phyloP scores from a whole-genome alignment of 1,139 yeast genomes.

The Candida sp. region DNA sequence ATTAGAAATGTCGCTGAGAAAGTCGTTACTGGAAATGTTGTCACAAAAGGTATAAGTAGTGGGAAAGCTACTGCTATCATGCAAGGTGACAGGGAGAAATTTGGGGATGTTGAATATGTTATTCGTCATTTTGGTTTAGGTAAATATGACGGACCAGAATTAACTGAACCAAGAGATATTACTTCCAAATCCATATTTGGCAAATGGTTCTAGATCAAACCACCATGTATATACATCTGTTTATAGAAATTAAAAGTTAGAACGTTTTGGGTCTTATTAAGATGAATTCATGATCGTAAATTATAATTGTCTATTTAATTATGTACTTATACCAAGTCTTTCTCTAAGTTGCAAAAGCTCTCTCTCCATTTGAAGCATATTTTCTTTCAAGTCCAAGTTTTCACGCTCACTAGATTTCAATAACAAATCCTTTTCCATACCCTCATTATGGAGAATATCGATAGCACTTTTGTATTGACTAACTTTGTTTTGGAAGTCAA shows the following conservation, averaged over 20 bases:
- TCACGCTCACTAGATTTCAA: constrained; percentile 34
- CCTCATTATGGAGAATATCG: constrained; percentile 33
- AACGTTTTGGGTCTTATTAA: too few relatives aligned
- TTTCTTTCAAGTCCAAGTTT: constrained; percentile 49
- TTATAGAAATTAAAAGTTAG: background rate
- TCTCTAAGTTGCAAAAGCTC: constrained; percentile 65
- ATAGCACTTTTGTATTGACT: constrained; percentile 32
- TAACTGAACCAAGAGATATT: constrained; percentile 28
- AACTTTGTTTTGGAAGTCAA: constrained; percentile 42
- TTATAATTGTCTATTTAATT: background rate
- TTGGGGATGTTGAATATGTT: constrained; percentile 78
- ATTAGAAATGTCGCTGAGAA: constrained; percentile 72
- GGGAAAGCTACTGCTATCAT: constrained; percentile 80
- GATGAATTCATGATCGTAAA: too few relatives aligned
- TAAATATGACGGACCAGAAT: constrained; percentile 18
- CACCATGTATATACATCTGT: constrained; percentile 2
- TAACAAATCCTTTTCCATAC: constrained; percentile 40
- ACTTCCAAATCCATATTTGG: constrained; percentile 9
- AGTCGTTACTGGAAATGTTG: constrained; percentile 66
- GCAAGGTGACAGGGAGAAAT: constrained; percentile 82
- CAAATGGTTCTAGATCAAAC: constrained; percentile 17
- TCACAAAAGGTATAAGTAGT: constrained; percentile 46
- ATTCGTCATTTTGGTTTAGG: constrained; percentile 78
- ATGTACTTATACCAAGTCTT: constrained; percentile 15
- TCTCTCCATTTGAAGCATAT: constrained; percentile 52